These are phyloP conservation scores for Rhizomucor miehei DNA, from an alignment of 371 early-diverging fungal species.

Conservation along the genomic window DNA sequence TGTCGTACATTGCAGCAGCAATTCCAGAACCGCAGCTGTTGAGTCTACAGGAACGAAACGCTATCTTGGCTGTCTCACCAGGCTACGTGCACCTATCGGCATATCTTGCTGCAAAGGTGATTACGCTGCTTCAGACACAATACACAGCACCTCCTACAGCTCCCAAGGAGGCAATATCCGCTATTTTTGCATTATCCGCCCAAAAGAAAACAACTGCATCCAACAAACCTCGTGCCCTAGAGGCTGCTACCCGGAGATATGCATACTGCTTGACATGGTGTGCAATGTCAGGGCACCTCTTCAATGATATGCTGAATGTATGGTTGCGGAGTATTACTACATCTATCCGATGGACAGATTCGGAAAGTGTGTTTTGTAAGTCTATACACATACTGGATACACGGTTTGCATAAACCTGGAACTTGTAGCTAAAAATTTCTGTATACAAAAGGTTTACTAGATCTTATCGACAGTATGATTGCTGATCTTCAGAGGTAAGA, in stretches of 20 bases:
- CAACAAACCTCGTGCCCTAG: constrained; percentile 41
- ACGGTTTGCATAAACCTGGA: not conserved
- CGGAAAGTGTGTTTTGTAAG: constrained; percentile 55
- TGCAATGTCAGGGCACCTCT: constrained; percentile 29
- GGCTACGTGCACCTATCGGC: constrained; percentile 53
- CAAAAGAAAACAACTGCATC: no score
- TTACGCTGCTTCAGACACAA: constrained; percentile 29
- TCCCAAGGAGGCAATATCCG: no score
- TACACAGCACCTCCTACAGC: no score
- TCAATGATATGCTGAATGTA: constrained; percentile 52
- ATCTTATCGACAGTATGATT: constrained; percentile 8
- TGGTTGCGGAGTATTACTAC: constrained; percentile 54
- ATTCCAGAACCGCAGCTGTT: not conserved
- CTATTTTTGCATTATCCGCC: no score
- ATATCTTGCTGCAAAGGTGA: constrained; percentile 50
- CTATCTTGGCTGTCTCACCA: constrained; percentile 41
- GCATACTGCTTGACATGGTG: constrained; percentile 53
- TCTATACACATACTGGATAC: not conserved
- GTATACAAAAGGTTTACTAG: constrained; percentile 6
- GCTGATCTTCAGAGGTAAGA: constrained; percentile 10
- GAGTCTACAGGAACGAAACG: constrained; percentile 18
- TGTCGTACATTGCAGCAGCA: constrained; percentile 24
- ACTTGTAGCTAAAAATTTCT: not conserved
- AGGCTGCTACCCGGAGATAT: constrained; percentile 50
- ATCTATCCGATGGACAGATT: constrained; percentile 43